Percentiles rank a stretch among this genome's conserved stretches.
These are phyloP conservation scores for Rhododendron henanense DNA, from an alignment of 148 eudicot genomes.

Conservation along the genomic window DNA sequence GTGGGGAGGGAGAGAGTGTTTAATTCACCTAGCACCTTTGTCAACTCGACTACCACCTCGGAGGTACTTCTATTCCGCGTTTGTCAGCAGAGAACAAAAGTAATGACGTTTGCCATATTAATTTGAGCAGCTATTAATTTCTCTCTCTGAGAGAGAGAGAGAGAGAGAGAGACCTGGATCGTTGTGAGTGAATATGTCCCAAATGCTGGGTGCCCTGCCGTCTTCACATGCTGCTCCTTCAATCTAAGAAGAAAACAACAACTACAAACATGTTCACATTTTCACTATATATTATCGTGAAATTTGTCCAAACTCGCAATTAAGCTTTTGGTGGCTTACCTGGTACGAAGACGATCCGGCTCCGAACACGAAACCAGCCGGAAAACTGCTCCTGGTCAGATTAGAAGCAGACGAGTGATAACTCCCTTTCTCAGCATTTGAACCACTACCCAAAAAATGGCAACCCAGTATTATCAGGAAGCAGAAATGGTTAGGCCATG, in stretches of 20 bases:
- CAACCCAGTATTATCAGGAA: background rate
- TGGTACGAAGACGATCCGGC: background rate
- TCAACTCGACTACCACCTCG: too few species aligned
- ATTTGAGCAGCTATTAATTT: background rate
- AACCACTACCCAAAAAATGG: background rate
- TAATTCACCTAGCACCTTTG: too few species aligned
- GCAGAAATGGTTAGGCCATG: background rate
- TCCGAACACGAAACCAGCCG: slow-evolving; percentile 8
- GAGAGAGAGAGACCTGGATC: slow-evolving; percentile 21
- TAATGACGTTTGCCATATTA: background rate
- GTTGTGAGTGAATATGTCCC: slow-evolving; percentile 26
- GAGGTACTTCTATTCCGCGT: too few species aligned
- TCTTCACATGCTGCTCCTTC: slow-evolving; percentile 24
- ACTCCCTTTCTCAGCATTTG: background rate
- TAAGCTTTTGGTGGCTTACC: background rate
- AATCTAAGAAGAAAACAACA: slow-evolving; percentile 1
- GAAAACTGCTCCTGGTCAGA: slow-evolving; percentile 4
- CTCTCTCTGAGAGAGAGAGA: background rate
- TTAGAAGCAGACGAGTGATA: background rate
- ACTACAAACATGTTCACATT: background rate
- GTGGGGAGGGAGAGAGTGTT: too few species aligned
- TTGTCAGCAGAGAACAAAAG: background rate
- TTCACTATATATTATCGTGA: background rate
- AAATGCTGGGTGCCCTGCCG: slow-evolving; percentile 20
- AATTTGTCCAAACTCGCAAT: background rate